phyloP scores from a whole-genome alignment of 352 stramenopile species.

The Aphanomyces stellatus region DNA sequence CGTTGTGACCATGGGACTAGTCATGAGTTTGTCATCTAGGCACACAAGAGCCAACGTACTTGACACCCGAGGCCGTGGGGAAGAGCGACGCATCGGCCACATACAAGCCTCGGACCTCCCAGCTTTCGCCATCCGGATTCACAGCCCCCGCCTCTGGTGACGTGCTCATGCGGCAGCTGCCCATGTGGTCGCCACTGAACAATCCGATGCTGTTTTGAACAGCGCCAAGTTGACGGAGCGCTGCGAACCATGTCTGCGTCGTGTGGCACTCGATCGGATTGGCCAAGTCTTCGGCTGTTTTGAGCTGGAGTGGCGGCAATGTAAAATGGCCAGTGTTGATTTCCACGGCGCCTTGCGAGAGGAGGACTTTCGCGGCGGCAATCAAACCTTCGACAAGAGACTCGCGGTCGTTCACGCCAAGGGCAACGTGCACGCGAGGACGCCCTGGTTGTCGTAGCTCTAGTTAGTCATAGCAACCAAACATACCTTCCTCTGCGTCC shows the following conservation, averaged over 20 bases:
- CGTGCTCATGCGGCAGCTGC: slow-evolving; percentile 26
- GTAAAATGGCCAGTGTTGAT: slow-evolving; percentile 18
- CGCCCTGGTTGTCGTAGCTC: not conserved
- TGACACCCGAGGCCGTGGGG: slow-evolving; percentile 27
- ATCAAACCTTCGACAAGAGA: slow-evolving; percentile 22
- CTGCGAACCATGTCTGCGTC: slow-evolving; percentile 17
- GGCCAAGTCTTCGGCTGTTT: slow-evolving; percentile 12
- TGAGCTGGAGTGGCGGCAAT: slow-evolving; percentile 8
- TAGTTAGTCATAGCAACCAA: too few species aligned
- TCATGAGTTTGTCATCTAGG: not conserved
- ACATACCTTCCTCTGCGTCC: too few species aligned
- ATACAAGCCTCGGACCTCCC: slow-evolving; percentile 27
- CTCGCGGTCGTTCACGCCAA: slow-evolving; percentile 20
- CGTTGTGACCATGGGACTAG: slow-evolving; percentile 19
- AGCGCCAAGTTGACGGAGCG: slow-evolving; percentile 15
- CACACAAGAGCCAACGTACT: not conserved
- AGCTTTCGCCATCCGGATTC: slow-evolving; percentile 27
- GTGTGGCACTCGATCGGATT: slow-evolving; percentile 16
- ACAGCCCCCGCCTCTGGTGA: slow-evolving; percentile 18
- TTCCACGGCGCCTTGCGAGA: slow-evolving; percentile 21
- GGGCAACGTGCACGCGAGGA: not conserved
- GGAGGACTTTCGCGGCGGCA: slow-evolving; percentile 21
- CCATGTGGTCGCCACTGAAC: slow-evolving; percentile 29
- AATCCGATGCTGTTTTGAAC: slow-evolving; percentile 18
- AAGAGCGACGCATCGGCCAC: slow-evolving; percentile 29